These are phyloP conservation scores for Mimosa bimucronata DNA, from an alignment of 306 rosid genomes.

Conservation along the genomic window DNA sequence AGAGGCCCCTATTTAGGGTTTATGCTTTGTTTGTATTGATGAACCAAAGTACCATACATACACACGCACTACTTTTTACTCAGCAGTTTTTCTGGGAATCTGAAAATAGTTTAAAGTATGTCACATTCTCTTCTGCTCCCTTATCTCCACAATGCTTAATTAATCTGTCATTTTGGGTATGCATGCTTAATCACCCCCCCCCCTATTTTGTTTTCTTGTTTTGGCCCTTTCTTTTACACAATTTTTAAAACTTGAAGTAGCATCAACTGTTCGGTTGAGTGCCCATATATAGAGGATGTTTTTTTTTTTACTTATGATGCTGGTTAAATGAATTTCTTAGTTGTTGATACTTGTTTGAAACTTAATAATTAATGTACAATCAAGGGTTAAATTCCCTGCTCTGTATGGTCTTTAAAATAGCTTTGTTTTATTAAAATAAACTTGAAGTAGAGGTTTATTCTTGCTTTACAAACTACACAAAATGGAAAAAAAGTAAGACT, in stretches of 20 bases:
- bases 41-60: conserved; percentile 13
- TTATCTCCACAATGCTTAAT: not conserved
- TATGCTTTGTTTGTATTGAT: conserved; percentile 23
- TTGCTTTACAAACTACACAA: not conserved
- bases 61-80: not conserved
- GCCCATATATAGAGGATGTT: not conserved
- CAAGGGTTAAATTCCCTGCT: not conserved
- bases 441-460: not conserved
- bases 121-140: conserved; percentile 30
- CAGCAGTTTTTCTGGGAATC: conserved; percentile 33
- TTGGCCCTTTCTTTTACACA: not conserved
- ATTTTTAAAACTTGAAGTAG: conserved; percentile 25
- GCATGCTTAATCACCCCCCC: not conserved
- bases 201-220: not conserved
- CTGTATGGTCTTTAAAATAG: not conserved
- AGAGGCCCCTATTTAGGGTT: conserved; percentile 41
- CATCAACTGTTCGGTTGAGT: not conserved
- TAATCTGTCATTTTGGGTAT: conserved; percentile 11
- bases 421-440: not conserved
- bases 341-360: not conserved
- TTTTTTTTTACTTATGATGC: not conserved
- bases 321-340: not conserved
- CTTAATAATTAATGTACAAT: not conserved
- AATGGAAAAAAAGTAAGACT: not conserved
- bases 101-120: conserved; percentile 5